These are phyloP conservation scores for Russula emetica DNA, from an alignment of 768 basidiomycete species.

Conservation along the genomic window DNA sequence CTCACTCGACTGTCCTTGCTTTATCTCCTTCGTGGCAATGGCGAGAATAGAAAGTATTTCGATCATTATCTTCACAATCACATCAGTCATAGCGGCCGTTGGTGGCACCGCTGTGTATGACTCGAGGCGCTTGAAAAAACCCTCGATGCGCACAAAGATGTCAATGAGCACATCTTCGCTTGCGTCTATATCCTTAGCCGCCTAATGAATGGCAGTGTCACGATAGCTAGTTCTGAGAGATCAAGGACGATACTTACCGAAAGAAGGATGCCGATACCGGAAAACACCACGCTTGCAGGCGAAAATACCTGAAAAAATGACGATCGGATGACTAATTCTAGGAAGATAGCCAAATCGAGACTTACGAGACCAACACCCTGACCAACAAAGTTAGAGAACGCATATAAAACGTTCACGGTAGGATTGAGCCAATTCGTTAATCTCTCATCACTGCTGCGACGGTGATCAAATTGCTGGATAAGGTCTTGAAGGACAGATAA, in stretches of 20 bases:
- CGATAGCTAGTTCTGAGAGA: not conserved
- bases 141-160: not conserved
- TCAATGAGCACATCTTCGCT: constrained; percentile 7
- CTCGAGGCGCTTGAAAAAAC: constrained; percentile 4
- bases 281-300: not conserved
- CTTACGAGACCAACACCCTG: not conserved
- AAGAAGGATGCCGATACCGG: constrained; percentile 7
- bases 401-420: not conserved
- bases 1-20: not conserved
- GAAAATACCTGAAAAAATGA: not conserved
- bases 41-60: constrained; percentile 8
- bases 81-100: not conserved
- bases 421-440: not conserved
- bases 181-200: not conserved
- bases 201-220: not conserved
- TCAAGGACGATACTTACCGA: not conserved
- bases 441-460: not conserved
- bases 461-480: not conserved
- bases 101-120: not conserved
- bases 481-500: not conserved
- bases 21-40: constrained; percentile 7
- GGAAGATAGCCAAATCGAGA: not conserved
- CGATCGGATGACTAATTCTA: not conserved
- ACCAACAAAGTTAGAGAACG: not conserved
- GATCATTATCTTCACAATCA: not conserved